phyloP scores from a whole-genome alignment of 1,284 basidiomycete species.

The Cryptococcus floricola region DNA sequence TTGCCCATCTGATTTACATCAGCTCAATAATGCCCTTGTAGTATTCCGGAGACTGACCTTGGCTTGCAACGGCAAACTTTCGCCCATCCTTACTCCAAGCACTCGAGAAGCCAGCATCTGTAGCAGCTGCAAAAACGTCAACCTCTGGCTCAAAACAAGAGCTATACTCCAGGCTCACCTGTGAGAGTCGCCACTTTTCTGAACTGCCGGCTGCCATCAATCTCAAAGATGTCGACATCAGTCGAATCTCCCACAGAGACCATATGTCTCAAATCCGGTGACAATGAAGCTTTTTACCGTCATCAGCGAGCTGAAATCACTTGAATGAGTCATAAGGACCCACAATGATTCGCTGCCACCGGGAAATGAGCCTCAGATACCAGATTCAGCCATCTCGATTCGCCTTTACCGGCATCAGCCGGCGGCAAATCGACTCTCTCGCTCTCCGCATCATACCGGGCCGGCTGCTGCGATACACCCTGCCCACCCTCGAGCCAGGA shows the following conservation, averaged over 20 bases:
- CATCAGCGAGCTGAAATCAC: neutral
- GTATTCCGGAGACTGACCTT: conserved; percentile 21
- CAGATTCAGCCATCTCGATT: conserved; percentile 30
- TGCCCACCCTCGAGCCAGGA: too few relatives aligned
- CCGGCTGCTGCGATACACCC: too few relatives aligned
- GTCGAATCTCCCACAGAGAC: conserved; percentile 48
- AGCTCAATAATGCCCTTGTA: neutral
- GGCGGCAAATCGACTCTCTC: neutral
- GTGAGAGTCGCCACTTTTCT: conserved; percentile 41
- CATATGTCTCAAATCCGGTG: conserved; percentile 46
- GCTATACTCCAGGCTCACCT: conserved; percentile 15
- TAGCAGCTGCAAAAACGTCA: conserved; percentile 25
- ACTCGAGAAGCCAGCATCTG: conserved; percentile 47
- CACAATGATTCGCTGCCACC: conserved; percentile 48
- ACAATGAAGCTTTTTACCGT: conserved; percentile 37
- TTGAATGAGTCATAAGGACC: conserved; percentile 8
- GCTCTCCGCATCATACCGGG: too few relatives aligned
- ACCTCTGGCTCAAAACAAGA: neutral
- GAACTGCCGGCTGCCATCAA: conserved; percentile 44
- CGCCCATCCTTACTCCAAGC: conserved; percentile 49
- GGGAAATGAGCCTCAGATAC: conserved; percentile 42
- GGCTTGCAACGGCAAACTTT: conserved; percentile 49
- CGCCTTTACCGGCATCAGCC: conserved; percentile 1
- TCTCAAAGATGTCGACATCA: conserved; percentile 46
- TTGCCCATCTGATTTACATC: conserved; percentile 37